Percentiles rank a stretch among this genome's conserved stretches.
Evolutionary conservation across 2,329 filamentous ascomycete genomes (phyloP).

Genomic region (Clonostachys sp.): DNA sequence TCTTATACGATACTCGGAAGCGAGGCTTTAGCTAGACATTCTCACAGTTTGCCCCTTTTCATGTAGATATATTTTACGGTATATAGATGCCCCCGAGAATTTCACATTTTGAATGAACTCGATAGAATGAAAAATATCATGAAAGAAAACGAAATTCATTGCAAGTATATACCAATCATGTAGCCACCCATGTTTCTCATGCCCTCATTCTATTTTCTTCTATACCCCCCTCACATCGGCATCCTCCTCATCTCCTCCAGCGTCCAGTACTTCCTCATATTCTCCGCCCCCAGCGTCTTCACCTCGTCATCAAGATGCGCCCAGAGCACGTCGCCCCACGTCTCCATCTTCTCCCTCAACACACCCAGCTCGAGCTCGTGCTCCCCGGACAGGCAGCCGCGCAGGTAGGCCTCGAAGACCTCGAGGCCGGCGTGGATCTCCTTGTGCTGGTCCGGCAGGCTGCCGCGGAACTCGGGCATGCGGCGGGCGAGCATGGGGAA

Average conservation of each 20-base stretch:
- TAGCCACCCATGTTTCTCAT: neutral
- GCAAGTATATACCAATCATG: conserved; percentile 4
- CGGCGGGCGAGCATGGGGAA: conserved; percentile 73
- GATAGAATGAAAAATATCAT: neutral
- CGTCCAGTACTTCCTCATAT: conserved; percentile 82
- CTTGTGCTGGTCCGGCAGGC: conserved; percentile 70
- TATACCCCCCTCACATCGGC: conserved; percentile 49
- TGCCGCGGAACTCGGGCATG: conserved; percentile 72
- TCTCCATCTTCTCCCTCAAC: conserved; percentile 69
- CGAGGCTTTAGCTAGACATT: too few relatives aligned
- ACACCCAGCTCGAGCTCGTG: conserved; percentile 49
- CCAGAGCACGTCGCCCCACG: conserved; percentile 76
- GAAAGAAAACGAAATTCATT: neutral
- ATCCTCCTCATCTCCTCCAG: conserved; percentile 68
- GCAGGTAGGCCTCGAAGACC: conserved; percentile 60
- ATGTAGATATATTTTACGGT: too few relatives aligned
- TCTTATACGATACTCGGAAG: too few relatives aligned
- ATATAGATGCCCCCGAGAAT: too few relatives aligned
- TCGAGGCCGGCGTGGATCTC: conserved; percentile 76
- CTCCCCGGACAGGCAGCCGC: conserved; percentile 58
- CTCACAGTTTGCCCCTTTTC: too few relatives aligned
- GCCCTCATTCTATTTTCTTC: neutral
- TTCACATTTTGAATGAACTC: too few relatives aligned
- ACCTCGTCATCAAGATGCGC: conserved; percentile 84
- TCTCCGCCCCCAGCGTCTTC: conserved; percentile 70